Conservation (phyloP, 805 yeast genomes). For the Teunomyces tritomae region DNA sequence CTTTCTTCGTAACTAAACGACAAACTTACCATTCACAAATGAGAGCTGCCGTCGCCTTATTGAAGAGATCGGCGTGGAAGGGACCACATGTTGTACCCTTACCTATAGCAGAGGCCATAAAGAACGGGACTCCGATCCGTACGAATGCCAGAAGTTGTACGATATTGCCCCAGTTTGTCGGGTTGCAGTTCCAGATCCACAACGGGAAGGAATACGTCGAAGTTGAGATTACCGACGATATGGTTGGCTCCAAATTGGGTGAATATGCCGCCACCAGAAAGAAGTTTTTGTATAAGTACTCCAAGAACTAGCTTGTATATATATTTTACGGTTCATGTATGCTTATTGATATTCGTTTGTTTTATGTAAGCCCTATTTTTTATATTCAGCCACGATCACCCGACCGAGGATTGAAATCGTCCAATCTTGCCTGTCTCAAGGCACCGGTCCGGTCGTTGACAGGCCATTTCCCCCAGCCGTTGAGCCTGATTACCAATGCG, state of each 20-base stretch:
- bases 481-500: constrained; percentile 71
- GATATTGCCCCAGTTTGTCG: constrained; percentile 92
- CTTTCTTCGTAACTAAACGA: background rate
- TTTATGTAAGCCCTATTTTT: background rate
- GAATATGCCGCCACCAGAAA: constrained; percentile 95
- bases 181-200: constrained; percentile 90
- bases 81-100: constrained; percentile 94
- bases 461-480: constrained; percentile 97
- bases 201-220: constrained; percentile 94
- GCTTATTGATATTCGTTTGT: background rate
- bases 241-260: constrained; percentile 95
- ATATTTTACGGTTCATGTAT: background rate
- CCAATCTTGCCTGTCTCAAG: constrained; percentile 68
- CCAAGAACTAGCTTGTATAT: constrained; percentile 51
- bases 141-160: constrained; percentile 97
- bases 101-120: constrained; percentile 84
- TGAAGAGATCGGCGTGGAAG: constrained; percentile 42
- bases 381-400: constrained; percentile 5
- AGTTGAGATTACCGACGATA: constrained; percentile 82
- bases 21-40: constrained; percentile 14
- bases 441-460: constrained; percentile 77
- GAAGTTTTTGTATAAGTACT: constrained; percentile 76
- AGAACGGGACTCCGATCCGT: constrained; percentile 80
- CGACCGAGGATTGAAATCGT: constrained; percentile 38
- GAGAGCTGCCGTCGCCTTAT: constrained; percentile 32